A percentile compares a stretch with the other conserved stretches of the same genome.
These are phyloP conservation scores for Cladosporium austrohemisphaericum DNA, from an alignment of 2,329 filamentous ascomycete species.

Conservation along the genomic window DNA sequence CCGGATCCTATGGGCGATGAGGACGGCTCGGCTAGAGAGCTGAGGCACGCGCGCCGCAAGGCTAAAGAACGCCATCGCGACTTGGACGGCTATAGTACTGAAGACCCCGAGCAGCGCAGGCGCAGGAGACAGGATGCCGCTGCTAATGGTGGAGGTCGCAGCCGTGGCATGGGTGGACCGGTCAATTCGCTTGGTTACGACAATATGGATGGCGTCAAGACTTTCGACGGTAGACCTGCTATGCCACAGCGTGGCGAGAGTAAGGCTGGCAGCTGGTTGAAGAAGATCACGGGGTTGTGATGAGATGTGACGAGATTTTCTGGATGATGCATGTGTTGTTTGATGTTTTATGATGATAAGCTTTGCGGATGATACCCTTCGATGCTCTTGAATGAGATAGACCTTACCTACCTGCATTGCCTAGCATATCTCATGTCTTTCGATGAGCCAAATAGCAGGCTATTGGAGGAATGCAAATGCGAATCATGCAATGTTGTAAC, in stretches of 20 bases:
- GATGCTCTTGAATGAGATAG: constrained; percentile 1
- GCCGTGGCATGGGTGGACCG: constrained; percentile 26
- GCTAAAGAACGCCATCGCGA: constrained; percentile 16
- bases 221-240: constrained; percentile 41
- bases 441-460: too few relatives aligned
- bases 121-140: constrained; percentile 23
- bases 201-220: constrained; percentile 35
- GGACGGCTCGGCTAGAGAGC: constrained; percentile 30
- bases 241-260: constrained; percentile 27
- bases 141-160: constrained; percentile 35
- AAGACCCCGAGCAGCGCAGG: constrained; percentile 24
- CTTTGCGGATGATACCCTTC: constrained; percentile 19
- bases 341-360: not conserved
- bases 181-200: constrained; percentile 31
- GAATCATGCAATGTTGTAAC: constrained; percentile 6
- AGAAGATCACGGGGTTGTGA: constrained; percentile 40
- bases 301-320: not conserved
- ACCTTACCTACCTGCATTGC: too few relatives aligned
- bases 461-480: not conserved
- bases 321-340: constrained; percentile 22
- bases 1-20: constrained; percentile 25
- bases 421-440: too few relatives aligned
- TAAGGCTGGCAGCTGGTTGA: constrained; percentile 46
- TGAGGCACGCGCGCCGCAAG: constrained; percentile 25
- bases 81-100: constrained; percentile 21